Base-by-base conservation (phyloP, 2,329 filamentous ascomycete genomes). In the Basipetospora chlamydospora region DNA sequence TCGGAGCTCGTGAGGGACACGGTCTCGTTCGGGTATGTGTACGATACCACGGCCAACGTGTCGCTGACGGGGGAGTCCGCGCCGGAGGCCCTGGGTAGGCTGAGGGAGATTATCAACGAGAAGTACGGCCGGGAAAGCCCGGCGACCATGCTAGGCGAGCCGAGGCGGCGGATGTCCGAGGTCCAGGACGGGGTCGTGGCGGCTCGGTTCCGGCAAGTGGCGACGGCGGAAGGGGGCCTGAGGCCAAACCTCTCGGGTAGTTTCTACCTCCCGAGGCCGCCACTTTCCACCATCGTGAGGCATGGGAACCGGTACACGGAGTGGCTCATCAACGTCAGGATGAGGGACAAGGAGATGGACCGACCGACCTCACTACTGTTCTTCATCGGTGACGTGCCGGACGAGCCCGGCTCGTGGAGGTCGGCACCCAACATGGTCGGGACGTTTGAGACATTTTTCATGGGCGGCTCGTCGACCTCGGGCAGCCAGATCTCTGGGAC, bases 11-110 rank as follows among this genome's bases (percentile, higher is more conserved):
- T 74, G 10, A 67, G 77, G 21, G 61, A 68, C 28, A 71, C 70
- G 6, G 61, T 64, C 18, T 61, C 59, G 2, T 80, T 90, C 52
- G 77, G 77, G 11, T 90, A 90, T 51, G 76, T 73, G 0, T 92
- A 92, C 49, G 64, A 73, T 0, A 83, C 88, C 45, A 69, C 60
- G 12, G 48, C 32, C 30, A 37, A 39, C 20, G 45, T 16, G 26
- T 47, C 33, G 36, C 38, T 32, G 42, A 55, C 49, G 46, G 44
- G 36, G 57, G 52, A 43, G 54, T 49, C 43, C 55, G 47, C 42
- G 57, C 47, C 51, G 48, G 41, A 54, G 57, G 49, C 52, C 49
- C 54, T 45, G 41, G 48, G 55, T 0, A 55, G 66, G 5, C 62
- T 76, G 20, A 58, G 59, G 30, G 54, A 55, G 2, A 53, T 63